Percentiles rank a stretch among this genome's conserved stretches.
Evolutionary conservation across 2,329 filamentous ascomycete genomes (phyloP).

Genomic region (Scytalidium lignicola): DNA sequence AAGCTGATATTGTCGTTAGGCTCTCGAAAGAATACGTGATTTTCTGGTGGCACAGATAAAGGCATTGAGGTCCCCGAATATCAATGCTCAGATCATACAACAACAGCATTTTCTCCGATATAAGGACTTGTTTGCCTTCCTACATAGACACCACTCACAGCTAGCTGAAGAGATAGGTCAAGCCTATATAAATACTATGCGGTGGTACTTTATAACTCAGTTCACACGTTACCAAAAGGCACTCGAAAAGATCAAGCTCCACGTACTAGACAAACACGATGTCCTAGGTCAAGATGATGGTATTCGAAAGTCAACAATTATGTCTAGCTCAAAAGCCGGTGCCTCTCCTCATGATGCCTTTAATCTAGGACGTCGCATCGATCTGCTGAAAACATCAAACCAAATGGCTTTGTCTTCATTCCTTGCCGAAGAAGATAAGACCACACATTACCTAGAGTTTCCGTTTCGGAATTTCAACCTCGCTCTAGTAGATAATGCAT

Average conservation of each 20-base stretch:
- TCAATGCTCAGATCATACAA: slow-evolving; percentile 96
- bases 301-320: slow-evolving; percentile 56
- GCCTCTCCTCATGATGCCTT: slow-evolving; percentile 77
- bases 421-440: slow-evolving; percentile 83
- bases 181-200: slow-evolving; percentile 97
- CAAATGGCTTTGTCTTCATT: slow-evolving; percentile 79
- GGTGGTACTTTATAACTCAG: slow-evolving; percentile 94
- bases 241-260: slow-evolving; percentile 78
- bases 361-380: slow-evolving; percentile 78
- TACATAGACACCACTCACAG: slow-evolving; percentile 74
- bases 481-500: slow-evolving; percentile 88
- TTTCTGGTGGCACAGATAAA: slow-evolving; percentile 94
- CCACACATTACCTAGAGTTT: slow-evolving; percentile 80
- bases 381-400: slow-evolving; percentile 69
- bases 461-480: slow-evolving; percentile 94
- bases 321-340: slow-evolving; percentile 45
- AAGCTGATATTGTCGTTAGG: slow-evolving; percentile 40
- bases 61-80: slow-evolving; percentile 85
- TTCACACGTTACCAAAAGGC: slow-evolving; percentile 84
- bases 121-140: slow-evolving; percentile 81
- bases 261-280: slow-evolving; percentile 77
- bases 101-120: slow-evolving; percentile 86
- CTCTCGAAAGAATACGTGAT: slow-evolving; percentile 89
- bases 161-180: slow-evolving; percentile 85
- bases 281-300: slow-evolving; percentile 74